A percentile compares a stretch with the other conserved stretches of the same genome.
Evolutionary conservation across 305 asterid genomes (phyloP).

Genomic region (Rubia peregrina): DNA sequence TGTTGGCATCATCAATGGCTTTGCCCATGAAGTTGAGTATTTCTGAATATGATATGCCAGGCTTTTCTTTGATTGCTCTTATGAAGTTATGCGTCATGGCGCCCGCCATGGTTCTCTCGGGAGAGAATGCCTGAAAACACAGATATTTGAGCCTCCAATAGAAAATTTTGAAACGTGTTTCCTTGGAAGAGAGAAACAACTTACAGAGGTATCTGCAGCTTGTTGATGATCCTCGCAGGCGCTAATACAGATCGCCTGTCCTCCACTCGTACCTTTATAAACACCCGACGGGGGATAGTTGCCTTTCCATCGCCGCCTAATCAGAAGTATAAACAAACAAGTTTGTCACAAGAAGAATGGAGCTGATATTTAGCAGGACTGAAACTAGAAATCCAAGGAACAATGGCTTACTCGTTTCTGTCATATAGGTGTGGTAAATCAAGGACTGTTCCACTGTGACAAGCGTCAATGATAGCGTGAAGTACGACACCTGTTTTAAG

Average conservation of each 20-base stretch:
- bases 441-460: constrained; percentile 77
- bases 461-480: constrained; percentile 63
- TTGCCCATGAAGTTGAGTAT: constrained; percentile 38
- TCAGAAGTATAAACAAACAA: constrained; percentile 5
- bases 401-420: constrained; percentile 2
- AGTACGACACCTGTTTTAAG: constrained; percentile 43
- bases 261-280: constrained; percentile 54
- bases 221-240: constrained; percentile 70
- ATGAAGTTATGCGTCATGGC: constrained; percentile 61
- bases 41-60: constrained; percentile 29
- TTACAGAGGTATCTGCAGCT: constrained; percentile 68
- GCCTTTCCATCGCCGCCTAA: constrained; percentile 45
- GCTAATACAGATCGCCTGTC: constrained; percentile 57
- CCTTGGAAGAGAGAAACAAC: constrained; percentile 1
- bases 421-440: constrained; percentile 48
- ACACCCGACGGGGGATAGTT: constrained; percentile 41
- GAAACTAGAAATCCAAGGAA: not conserved
- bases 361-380: too few species aligned
- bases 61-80: constrained; percentile 33
- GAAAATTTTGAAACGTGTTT: not conserved
- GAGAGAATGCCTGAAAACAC: constrained; percentile 40
- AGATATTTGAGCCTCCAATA: not conserved
- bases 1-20: constrained; percentile 34
- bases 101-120: constrained; percentile 38
- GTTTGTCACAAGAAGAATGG: not conserved